These are phyloP conservation scores for Porphyrellus cyaneotinctus DNA, from an alignment of 768 basidiomycete genomes.

Conservation along the genomic window DNA sequence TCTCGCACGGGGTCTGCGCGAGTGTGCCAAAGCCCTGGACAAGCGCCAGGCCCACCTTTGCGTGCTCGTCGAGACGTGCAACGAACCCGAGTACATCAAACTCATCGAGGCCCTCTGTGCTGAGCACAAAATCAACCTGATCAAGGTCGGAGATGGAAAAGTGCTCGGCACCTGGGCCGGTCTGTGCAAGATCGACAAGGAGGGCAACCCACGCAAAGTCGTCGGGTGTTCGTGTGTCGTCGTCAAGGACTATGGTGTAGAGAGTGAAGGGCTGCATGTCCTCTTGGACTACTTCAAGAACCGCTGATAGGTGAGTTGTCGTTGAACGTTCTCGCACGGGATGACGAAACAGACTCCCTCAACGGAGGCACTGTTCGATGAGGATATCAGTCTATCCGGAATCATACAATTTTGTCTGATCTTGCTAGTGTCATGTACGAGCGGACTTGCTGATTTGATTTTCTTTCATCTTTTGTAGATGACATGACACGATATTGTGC, in stretches of 20 bases:
- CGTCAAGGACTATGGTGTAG: slow-evolving; percentile 95
- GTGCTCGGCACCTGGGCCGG: slow-evolving; percentile 98
- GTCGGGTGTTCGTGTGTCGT: slow-evolving; percentile 93
- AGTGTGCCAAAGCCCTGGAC: slow-evolving; percentile 97
- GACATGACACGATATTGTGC: slow-evolving; percentile 13
- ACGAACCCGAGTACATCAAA: slow-evolving; percentile 99
- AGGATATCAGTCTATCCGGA: slow-evolving; percentile 44
- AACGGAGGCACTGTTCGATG: slow-evolving; percentile 66
- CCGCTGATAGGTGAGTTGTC: slow-evolving; percentile 52
- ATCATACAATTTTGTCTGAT: slow-evolving; percentile 54
- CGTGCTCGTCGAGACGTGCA: slow-evolving; percentile 98
- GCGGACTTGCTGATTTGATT: slow-evolving; percentile 7
- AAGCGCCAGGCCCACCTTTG: slow-evolving; percentile 98
- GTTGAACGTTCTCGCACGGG: slow-evolving; percentile 27
- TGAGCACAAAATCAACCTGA: slow-evolving; percentile 99
- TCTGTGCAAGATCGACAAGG: slow-evolving; percentile 99
- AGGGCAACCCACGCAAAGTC: slow-evolving; percentile 96
- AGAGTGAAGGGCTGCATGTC: slow-evolving; percentile 93
- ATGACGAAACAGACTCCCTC: slow-evolving; percentile 96
- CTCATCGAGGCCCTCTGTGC: slow-evolving; percentile 99
- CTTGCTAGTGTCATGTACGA: slow-evolving; percentile 2
- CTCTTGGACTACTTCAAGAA: slow-evolving; percentile 96
- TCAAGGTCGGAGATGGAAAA: slow-evolving; percentile 99
- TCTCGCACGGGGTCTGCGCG: slow-evolving; percentile 95
- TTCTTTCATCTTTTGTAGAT: slow-evolving; percentile 9